phyloP scores from a whole-genome alignment of 1,284 basidiomycete species.

The Trichosporon faecale region DNA sequence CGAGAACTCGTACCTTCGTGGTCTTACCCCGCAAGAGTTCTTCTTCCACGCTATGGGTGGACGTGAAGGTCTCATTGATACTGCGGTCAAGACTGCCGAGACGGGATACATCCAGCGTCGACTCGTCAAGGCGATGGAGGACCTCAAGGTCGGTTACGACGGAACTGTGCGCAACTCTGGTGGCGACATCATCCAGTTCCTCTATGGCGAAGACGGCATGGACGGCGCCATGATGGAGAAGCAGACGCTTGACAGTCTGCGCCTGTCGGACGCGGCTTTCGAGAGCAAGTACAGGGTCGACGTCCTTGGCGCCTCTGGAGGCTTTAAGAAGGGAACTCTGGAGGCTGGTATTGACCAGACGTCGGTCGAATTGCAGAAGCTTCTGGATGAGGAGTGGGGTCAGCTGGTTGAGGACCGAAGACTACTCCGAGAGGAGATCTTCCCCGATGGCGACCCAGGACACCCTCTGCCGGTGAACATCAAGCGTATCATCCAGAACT shows the following conservation, averaged over 20 bases:
- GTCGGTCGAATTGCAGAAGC: slow-evolving; percentile 81
- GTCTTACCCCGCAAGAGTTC: slow-evolving; percentile 96
- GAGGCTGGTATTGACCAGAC: slow-evolving; percentile 93
- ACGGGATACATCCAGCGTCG: slow-evolving; percentile 99
- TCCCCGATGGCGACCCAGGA: slow-evolving; percentile 70
- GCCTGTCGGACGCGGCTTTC: slow-evolving; percentile 77
- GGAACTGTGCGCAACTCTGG: slow-evolving; percentile 96
- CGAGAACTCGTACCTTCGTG: slow-evolving; percentile 98
- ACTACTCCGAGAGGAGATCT: slow-evolving; percentile 75
- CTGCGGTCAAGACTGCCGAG: slow-evolving; percentile 98
- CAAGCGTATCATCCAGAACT: slow-evolving; percentile 90
- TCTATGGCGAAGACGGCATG: slow-evolving; percentile 98
- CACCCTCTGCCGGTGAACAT: slow-evolving; percentile 87
- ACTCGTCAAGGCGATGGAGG: slow-evolving; percentile 95
- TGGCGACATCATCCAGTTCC: slow-evolving; percentile 92
- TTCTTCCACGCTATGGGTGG: slow-evolving; percentile 99
- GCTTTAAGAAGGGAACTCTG: slow-evolving; percentile 74
- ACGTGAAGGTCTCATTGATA: slow-evolving; percentile 98
- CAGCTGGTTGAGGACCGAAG: slow-evolving; percentile 74
- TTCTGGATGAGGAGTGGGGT: slow-evolving; percentile 82
- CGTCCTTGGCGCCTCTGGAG: slow-evolving; percentile 69
- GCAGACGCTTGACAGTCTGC: slow-evolving; percentile 86
- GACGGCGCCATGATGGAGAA: slow-evolving; percentile 97
- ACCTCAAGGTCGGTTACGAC: slow-evolving; percentile 96
- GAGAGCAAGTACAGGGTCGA: slow-evolving; percentile 89